These are phyloP conservation scores for Solanum raphanifolium DNA, from an alignment of 257 asterid genomes.

Conservation along the genomic window DNA sequence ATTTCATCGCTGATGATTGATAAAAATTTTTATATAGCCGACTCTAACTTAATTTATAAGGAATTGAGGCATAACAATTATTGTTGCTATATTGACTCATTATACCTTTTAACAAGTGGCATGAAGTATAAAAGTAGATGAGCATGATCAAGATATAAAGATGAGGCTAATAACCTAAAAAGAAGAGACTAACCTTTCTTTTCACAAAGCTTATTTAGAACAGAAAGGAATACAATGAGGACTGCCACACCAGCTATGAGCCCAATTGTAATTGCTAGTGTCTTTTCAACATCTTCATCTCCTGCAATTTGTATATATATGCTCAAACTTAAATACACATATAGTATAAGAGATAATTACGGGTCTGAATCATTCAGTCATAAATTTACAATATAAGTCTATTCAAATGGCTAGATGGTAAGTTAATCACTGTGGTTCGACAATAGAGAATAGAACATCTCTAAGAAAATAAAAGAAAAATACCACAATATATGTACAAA, in stretches of 20 bases:
- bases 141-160: neutral
- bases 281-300: conserved; percentile 54
- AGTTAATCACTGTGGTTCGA: neutral
- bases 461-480: neutral
- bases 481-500: neutral
- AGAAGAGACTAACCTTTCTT: conserved; percentile 30
- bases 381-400: neutral
- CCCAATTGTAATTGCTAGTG: conserved; percentile 80
- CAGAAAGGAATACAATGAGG: conserved; percentile 65
- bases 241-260: conserved; percentile 70
- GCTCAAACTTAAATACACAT: neutral
- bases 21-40: too few relatives aligned
- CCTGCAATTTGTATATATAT: neutral
- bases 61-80: too few relatives aligned
- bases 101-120: neutral
- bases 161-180: neutral
- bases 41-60: too few relatives aligned
- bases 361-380: neutral
- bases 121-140: neutral
- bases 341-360: neutral
- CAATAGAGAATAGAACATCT: neutral
- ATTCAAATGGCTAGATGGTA: neutral
- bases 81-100: neutral
- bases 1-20: too few relatives aligned
- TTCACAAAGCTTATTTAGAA: conserved; percentile 44